Percentiles rank a stretch among this genome's conserved stretches.
Conservation (phyloP, 192 early-diverging fungal genomes). For the Backusella morwellensis region DNA sequence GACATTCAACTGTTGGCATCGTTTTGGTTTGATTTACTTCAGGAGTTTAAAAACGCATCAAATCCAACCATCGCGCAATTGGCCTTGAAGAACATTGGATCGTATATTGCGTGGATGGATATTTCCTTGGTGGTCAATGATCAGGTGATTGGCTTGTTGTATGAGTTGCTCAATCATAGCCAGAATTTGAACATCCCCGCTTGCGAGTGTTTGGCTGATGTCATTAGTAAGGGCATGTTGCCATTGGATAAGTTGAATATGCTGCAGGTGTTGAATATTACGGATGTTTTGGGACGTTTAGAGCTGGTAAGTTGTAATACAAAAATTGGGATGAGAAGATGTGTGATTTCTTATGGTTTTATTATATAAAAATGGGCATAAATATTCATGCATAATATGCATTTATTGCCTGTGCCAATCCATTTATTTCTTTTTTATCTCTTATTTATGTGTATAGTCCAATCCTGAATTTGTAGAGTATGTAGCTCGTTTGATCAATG, state of each 20-base stretch:
- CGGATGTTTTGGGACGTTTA: constrained; percentile 43
- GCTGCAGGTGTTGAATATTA: constrained; percentile 70
- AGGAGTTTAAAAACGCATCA: constrained; percentile 50
- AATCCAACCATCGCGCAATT: constrained; percentile 62
- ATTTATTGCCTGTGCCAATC: background rate
- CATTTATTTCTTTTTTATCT: constrained; percentile 13
- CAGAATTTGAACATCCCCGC: constrained; percentile 67
- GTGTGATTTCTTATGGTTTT: background rate
- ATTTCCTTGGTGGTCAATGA: constrained; percentile 88
- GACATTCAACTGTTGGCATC: constrained; percentile 71
- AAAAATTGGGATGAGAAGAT: no score
- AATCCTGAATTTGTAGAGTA: constrained; percentile 69
- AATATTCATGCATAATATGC: background rate
- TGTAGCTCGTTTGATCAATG: constrained; percentile 71
- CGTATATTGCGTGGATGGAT: constrained; percentile 96
- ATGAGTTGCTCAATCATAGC: constrained; percentile 60
- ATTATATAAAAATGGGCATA: background rate
- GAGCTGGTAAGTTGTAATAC: constrained; percentile 38
- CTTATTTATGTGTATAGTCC: constrained; percentile 14
- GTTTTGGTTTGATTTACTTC: constrained; percentile 75
- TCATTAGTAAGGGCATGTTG: constrained; percentile 92
- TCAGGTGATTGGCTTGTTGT: constrained; percentile 72
- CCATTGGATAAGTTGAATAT: constrained; percentile 86
- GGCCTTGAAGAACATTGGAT: constrained; percentile 73
- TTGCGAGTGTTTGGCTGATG: constrained; percentile 78